Base-by-base conservation (phyloP, 2,329 filamentous ascomycete species). In the Mollisiaceae sp. region DNA sequence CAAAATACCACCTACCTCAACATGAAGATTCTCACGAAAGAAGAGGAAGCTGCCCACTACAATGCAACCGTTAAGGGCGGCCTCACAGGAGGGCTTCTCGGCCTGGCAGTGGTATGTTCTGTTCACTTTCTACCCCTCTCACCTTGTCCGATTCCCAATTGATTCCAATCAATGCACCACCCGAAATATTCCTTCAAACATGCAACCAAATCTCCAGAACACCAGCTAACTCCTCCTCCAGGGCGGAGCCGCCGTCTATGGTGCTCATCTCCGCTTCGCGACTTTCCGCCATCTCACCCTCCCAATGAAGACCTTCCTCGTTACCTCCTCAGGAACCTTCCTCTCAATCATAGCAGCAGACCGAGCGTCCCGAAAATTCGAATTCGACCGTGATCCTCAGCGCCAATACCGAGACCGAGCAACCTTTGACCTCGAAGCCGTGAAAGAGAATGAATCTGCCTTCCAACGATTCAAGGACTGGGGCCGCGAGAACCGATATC, bases 1-100 rank as follows among this genome's bases (percentile, higher is more conserved):
- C 50, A 27, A n/a, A 47, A 15, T 18, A 54, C 61, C 32, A 45
- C 41, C 20, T 8, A 18, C 39, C 38, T 38, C 39, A 61, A 36
- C 59, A 99, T 98, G 95, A 98, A 97, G 90, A 84, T 98, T 77
- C 86, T 98, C 77, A 96, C 91, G 74, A 93, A 94, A 78, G 93
- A 97, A 86, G 92, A 97, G 82, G 94, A 97, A 81, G 78, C 84
- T 67, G 91, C 86, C 62, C 94, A 97, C 85, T 97, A 96, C 86
- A 81, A 83, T 77, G 82, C 86, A 66, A 95, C 96, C 67, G 76
- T 98, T 72, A 89, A 88, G 77, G 94, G 93, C 71, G 94, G 95
- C 73, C 75, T 88, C 69, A 79, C 91, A 69, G 95, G 94, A 71
- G 91, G 91, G 69, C 61, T 84, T 14, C 73, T 88, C 54, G 94